Evolutionary conservation across 176 grass and related monocot species (phyloP).

Genomic region (Canna indica): DNA sequence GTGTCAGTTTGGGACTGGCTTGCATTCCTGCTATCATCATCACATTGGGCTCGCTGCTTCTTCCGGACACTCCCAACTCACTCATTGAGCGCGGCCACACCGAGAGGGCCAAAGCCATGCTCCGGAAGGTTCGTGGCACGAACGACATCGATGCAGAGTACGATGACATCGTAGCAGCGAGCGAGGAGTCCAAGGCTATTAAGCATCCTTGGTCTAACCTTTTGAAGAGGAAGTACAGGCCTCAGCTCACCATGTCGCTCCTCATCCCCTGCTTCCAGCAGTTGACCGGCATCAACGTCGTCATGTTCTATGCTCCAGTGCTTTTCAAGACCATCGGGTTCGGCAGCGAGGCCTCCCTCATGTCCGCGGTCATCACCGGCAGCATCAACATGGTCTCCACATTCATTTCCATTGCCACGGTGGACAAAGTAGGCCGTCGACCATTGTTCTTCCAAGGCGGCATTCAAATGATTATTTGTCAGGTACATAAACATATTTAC

Average conservation of each 20-base stretch:
- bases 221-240: constrained; percentile 31
- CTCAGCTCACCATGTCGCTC: constrained; percentile 51
- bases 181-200: constrained; percentile 42
- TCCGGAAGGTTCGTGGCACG: constrained; percentile 33
- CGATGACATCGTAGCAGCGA: constrained; percentile 36
- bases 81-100: not conserved
- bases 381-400: constrained; percentile 58
- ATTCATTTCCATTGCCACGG: constrained; percentile 36
- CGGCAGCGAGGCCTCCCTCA: constrained; percentile 52
- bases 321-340: constrained; percentile 53
- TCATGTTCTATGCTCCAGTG: constrained; percentile 72
- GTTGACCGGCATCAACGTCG: constrained; percentile 60
- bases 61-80: not conserved
- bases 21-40: not conserved
- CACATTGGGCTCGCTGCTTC: not conserved
- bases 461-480: constrained; percentile 37
- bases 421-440: constrained; percentile 32
- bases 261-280: constrained; percentile 67
- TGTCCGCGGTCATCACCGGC: constrained; percentile 56
- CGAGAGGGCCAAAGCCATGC: constrained; percentile 27
- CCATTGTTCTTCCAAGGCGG: constrained; percentile 51
- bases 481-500: too few species aligned
- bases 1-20: too few species aligned
- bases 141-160: constrained; percentile 47
- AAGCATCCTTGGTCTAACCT: constrained; percentile 51